Percentiles rank a stretch among this genome's conserved stretches.
phyloP scores from a whole-genome alignment of 106 monocot species.

The Triglochin maritima region DNA sequence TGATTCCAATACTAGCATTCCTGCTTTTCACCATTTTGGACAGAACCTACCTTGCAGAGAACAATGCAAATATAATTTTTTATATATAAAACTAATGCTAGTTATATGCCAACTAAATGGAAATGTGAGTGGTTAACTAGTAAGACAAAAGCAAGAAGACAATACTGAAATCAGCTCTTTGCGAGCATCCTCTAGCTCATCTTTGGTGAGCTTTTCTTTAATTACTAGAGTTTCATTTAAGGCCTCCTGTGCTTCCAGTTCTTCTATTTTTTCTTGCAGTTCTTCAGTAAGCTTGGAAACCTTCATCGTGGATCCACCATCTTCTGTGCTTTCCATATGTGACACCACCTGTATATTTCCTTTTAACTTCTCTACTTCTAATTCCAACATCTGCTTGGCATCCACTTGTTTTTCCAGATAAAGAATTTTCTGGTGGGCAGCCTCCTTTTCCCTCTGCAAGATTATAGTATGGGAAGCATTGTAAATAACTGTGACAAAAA shows the following conservation, averaged over 20 bases:
- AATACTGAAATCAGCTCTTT: conserved; percentile 50
- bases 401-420: conserved; percentile 54
- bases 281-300: conserved; percentile 37
- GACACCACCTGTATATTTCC: conserved; percentile 52
- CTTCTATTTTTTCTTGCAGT: conserved; percentile 48
- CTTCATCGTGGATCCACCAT: conserved; percentile 31
- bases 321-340: conserved; percentile 42
- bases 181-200: conserved; percentile 62
- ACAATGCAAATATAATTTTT: not conserved
- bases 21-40: conserved; percentile 24
- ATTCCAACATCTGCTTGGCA: conserved; percentile 68
- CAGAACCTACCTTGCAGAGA: conserved; percentile 30
- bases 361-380: conserved; percentile 67
- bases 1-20: conserved; percentile 41
- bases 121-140: not conserved
- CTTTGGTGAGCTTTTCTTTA: conserved; percentile 55
- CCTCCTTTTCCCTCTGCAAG: conserved; percentile 60
- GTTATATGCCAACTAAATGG: not conserved
- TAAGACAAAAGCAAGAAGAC: not conserved
- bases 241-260: conserved; percentile 41
- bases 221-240: conserved; percentile 32
- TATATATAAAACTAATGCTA: not conserved
- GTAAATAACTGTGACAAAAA: not conserved
- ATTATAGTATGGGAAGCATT: not conserved
- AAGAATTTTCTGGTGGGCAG: conserved; percentile 41